Evolutionary conservation across 2,329 filamentous ascomycete species (phyloP).

Genomic region (Geosmithia morbida): DNA sequence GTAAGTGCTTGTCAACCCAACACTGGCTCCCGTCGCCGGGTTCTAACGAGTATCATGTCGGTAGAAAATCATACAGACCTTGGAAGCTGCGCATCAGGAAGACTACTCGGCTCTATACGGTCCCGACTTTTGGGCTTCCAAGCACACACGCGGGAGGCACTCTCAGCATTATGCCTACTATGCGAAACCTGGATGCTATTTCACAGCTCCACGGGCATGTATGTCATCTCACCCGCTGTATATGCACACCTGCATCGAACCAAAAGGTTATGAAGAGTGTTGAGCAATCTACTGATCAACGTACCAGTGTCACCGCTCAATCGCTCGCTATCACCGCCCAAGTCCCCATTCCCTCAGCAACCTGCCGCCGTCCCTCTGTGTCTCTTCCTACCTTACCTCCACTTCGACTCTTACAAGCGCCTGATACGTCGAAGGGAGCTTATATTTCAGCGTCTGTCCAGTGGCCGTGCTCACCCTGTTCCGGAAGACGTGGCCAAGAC

Average conservation of each 20-base stretch:
- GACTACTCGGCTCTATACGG: conserved; percentile 25
- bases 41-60: background rate
- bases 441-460: conserved; percentile 33
- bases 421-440: conserved; percentile 40
- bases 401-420: conserved; percentile 49
- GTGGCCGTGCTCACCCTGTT: conserved; percentile 41
- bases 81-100: conserved; percentile 20
- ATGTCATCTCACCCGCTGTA: conserved; percentile 4
- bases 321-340: conserved; percentile 8
- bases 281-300: background rate
- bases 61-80: conserved; percentile 27
- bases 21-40: background rate
- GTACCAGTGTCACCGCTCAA: conserved; percentile 18
- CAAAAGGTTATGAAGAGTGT: background rate
- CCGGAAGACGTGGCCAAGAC: conserved; percentile 37
- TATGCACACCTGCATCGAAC: too few species aligned
- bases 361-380: conserved; percentile 25
- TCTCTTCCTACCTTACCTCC: conserved; percentile 43
- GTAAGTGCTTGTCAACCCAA: conserved; percentile 16
- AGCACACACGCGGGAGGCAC: conserved; percentile 31
- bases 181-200: conserved; percentile 32
- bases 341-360: conserved; percentile 10
- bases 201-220: conserved; percentile 22
- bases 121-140: conserved; percentile 32
- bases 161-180: conserved; percentile 34